Base-by-base conservation (phyloP, 176 grass and related monocot genomes). In the Paspalum vaginatum region DNA sequence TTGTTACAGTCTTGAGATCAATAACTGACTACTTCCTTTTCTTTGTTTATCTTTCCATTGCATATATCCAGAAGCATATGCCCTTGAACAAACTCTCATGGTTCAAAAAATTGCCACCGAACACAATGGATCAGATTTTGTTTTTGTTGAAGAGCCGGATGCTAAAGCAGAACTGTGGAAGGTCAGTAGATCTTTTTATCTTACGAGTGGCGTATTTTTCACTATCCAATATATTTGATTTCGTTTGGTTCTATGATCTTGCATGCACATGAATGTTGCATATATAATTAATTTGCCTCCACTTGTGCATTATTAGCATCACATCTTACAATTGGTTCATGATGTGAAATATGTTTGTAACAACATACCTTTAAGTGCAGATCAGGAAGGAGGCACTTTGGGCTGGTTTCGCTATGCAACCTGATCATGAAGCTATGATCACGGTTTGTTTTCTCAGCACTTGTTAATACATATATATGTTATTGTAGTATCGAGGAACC, bases 321-420 rank as follows among this genome's bases (percentile, higher is more conserved):
- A 45, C 65, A 57, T 6, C 37, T 26, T 47, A 26, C 17, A 25
- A 81, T 40, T 11, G 8, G 58, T 63, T 20, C 69, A 15, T 81
- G 32, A n/a, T 58, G n/a, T 76, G 45, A 41, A 85, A n/a, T 57
- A 51, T 77, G 81, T 81, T 77, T 85, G 20, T 71, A 44, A 77
- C 38, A 37, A 21, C 49, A 64, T 56, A 26, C 67, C 12, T 85
- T 51, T 66, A 68, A 52, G 46, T 58, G 74, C 89, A 98, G 92
- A 99, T 93, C 78, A 92, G 90, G 65, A 98, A 98, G 76, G 86
- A 95, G 72, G 96, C 96, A 57, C 92, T 99, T 84, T 99, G 96
- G 96, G 96, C 96, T 85, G 74, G 92, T 72, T 95, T 89, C 89
- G 92, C 90, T 32, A 95, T 99, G 96, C 81, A 91, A 88, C 96